phyloP scores from a whole-genome alignment of 2,329 filamentous ascomycete genomes.

The Elsinoe australis region DNA sequence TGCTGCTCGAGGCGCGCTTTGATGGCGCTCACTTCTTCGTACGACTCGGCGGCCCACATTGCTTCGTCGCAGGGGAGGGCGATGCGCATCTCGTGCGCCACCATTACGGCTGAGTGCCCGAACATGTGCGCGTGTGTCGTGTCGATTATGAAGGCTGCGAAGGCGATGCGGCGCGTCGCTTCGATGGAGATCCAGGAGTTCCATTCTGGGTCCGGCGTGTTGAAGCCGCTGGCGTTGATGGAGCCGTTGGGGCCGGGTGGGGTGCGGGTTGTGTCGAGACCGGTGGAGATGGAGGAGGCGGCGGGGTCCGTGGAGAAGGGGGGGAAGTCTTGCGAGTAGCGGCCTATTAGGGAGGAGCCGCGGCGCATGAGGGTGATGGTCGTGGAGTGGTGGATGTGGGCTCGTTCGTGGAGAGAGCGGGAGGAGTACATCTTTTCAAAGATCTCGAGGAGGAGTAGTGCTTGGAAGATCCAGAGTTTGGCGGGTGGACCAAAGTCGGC shows the following conservation, averaged over 20 bases:
- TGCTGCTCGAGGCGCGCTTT: constrained; percentile 73
- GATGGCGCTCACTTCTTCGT: constrained; percentile 74
- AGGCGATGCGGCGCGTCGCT: constrained; percentile 79
- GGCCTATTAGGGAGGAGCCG: constrained; percentile 81
- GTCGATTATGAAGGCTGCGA: constrained; percentile 90
- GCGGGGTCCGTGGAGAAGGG: constrained; percentile 47
- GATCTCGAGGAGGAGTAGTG: constrained; percentile 76
- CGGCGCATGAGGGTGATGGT: constrained; percentile 92
- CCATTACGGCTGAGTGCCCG: constrained; percentile 93
- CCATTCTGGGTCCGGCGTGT: constrained; percentile 86
- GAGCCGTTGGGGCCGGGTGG: constrained; percentile 42
- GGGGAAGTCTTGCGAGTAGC: constrained; percentile 75
- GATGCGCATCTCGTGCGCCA: constrained; percentile 87
- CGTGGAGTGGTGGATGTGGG: constrained; percentile 93
- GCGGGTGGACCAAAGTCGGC: constrained; percentile 82
- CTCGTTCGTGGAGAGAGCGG: constrained; percentile 80
- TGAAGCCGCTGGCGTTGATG: constrained; percentile 39
- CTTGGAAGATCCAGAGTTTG: constrained; percentile 93
- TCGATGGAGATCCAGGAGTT: constrained; percentile 93
- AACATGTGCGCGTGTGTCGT: constrained; percentile 98
- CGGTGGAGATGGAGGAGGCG: constrained; percentile 42
- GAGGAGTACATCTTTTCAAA: constrained; percentile 99
- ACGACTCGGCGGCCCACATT: constrained; percentile 83
- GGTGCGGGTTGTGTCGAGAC: constrained; percentile 35
- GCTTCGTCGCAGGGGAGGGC: constrained; percentile 88